phyloP scores from a whole-genome alignment of 2,329 filamentous ascomycete genomes.

The Neofusicoccum parvum region DNA sequence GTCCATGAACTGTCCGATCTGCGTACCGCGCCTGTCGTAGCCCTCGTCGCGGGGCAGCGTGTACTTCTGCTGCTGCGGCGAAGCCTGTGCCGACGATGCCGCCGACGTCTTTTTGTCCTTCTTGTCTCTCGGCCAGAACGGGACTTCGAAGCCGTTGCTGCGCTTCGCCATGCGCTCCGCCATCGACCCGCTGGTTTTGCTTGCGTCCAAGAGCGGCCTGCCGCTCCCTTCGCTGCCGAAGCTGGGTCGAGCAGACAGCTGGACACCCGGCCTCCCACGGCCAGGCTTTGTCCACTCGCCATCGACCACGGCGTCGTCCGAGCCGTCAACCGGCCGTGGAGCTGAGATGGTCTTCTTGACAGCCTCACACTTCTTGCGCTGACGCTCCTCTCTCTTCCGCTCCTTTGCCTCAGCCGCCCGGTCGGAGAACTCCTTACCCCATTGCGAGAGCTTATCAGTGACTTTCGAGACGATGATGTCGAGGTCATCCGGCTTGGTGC shows the following conservation, averaged over 20 bases:
- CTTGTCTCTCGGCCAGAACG: slow-evolving; percentile 3
- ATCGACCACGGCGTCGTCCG: neutral
- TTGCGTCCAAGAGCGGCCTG: neutral
- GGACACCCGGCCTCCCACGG: neutral
- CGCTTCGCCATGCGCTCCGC: slow-evolving; percentile 2
- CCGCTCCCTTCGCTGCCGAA: neutral
- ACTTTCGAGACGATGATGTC: slow-evolving; percentile 1
- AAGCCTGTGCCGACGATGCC: neutral
- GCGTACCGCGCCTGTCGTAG: neutral
- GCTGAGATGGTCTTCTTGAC: slow-evolving; percentile 4
- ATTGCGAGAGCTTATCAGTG: slow-evolving; percentile 2
- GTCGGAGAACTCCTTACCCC: slow-evolving; percentile 1
- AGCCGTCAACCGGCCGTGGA: neutral
- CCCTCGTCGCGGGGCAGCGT: neutral
- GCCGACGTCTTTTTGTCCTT: neutral
- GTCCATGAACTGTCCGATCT: neutral
- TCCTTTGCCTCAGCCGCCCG: neutral
- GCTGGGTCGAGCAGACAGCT: neutral
- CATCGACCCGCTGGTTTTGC: neutral
- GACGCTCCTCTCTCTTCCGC: neutral
- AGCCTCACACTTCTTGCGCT: neutral
- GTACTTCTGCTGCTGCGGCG: neutral
- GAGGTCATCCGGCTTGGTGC: neutral
- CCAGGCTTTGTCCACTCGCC: neutral
- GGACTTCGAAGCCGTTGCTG: neutral